Evolutionary conservation across 2,329 filamentous ascomycete genomes (phyloP).

Genomic region (Exophiala mesophila): DNA sequence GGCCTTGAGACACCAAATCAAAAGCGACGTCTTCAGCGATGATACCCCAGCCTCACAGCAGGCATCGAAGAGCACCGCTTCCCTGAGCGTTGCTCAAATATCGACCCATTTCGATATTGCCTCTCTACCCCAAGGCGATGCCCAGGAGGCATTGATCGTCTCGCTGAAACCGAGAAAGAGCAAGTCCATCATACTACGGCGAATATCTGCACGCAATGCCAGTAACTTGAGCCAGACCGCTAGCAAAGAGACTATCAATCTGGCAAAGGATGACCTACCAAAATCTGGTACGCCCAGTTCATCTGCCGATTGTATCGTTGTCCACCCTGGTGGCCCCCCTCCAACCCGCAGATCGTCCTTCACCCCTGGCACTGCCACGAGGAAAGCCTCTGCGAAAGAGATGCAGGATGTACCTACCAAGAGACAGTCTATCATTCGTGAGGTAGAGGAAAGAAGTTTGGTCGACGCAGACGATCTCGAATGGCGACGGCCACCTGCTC

Average conservation of each 20-base stretch:
- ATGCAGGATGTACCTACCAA: slow-evolving; percentile 2
- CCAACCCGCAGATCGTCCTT: slow-evolving; percentile 24
- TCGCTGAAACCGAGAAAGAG: slow-evolving; percentile 16
- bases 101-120: slow-evolving; percentile 17
- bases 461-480: slow-evolving; percentile 9
- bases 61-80: slow-evolving; percentile 10
- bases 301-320: slow-evolving; percentile 18
- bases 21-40: slow-evolving; percentile 6
- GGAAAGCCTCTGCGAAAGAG: slow-evolving; percentile 10
- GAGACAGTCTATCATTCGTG: slow-evolving; percentile 4
- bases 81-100: slow-evolving; percentile 20
- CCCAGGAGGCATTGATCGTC: slow-evolving; percentile 11
- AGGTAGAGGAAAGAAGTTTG: slow-evolving; percentile 6
- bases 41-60: slow-evolving; percentile 5
- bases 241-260: slow-evolving; percentile 10
- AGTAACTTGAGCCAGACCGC: slow-evolving; percentile 10
- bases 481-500: slow-evolving; percentile 15
- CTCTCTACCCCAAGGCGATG: not conserved
- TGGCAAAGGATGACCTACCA: slow-evolving; percentile 3
- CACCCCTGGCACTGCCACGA: slow-evolving; percentile 24
- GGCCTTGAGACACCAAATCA: slow-evolving; percentile 10
- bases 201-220: slow-evolving; percentile 12
- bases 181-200: slow-evolving; percentile 14
- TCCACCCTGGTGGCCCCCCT: slow-evolving; percentile 17
- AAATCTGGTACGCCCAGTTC: slow-evolving; percentile 7